Base-by-base conservation (phyloP, 148 eudicot species). In the Pharnaceum exiguum region DNA sequence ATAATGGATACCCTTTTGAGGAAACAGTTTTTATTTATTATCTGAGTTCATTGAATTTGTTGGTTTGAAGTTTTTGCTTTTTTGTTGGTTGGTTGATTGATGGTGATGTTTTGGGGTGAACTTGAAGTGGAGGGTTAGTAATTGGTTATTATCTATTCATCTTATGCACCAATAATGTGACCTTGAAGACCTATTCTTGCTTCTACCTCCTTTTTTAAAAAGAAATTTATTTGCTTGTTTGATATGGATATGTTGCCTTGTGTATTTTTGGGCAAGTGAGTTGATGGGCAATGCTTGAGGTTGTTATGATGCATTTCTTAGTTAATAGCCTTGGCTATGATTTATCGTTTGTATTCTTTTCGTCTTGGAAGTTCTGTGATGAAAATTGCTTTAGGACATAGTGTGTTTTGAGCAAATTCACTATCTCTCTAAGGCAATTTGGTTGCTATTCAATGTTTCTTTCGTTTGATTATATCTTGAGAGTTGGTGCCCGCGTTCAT, bases 1-100 rank as follows among this genome's bases (percentile, higher is more conserved):
- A 43, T 0, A 2, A 33, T 32, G 24, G 25, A 51, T 67, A 10
- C 46, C 46, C 58, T 42, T 43, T 24, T 50, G 65, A 50, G 10
- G 23, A 37, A 40, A 47, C 13, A 4, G 16, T n/a, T n/a, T n/a
- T n/a, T n/a, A n/a, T n/a, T n/a, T n/a, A n/a, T n/a, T n/a, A n/a
- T n/a, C n/a, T n/a, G 35, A 30, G 54, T 25, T 11, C 10, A 11
- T 11, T 45, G 49, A 22, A 10, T 45, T 13, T 21, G 9, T 45
- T 45, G 9, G 2, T 24, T 19, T 37, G 45, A 51, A 22, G 22
- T 29, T 51, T 51, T 21, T 13, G 16, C 13, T n/a, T 12, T 29
- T 10, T 53, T 21, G 22, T 21, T 8, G 17, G 13, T 63, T 3
- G 32, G 28, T 24, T 30, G 5, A 1, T 44, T 31, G 36, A 24